Evolutionary conservation across 306 rosid genomes (phyloP), one percentile per base, ranked within the genome.

Genomic region (Ochetophila trinervis): DNA sequence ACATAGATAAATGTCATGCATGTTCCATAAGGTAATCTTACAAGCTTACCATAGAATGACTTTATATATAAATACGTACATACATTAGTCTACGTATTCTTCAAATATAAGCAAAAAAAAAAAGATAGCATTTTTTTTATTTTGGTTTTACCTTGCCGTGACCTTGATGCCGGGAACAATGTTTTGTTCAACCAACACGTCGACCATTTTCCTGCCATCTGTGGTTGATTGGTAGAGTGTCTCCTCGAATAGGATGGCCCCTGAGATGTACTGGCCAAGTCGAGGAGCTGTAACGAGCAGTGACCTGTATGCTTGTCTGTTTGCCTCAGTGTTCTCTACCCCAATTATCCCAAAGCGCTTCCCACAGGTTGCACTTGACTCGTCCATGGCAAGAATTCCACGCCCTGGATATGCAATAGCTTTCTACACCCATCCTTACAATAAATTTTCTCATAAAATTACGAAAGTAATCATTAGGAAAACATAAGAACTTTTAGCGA

Each of bases 381-480:
- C 96, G 47, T 90, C 96, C 95, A 87, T 90, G 12, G 95, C 96
- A 87, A 90, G 75, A 51, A 90, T 90, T 18, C 96, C 95, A 70
- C 89, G 91, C 50, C 96, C 96, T 2, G 96, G 95, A 0, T 91
- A 87, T 5, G 96, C 91, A 32, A 90, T 74, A 3, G 78, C 76
- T 87, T 87, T 87, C 95, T 90, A 68, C 36, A 67, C 36, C 58
- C 75, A 58, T 70, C 4, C 62, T 12, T 44, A 35, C 34, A 34
- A 58, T 4, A 24, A 54, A 27, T 37, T 37, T 37, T 5, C 44
- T 37, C 44, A 8, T 37, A 6, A 37, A 10, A 5, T 37, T 37
- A 6, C 3, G 55, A 37, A 53, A 32, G 5, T 18, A 22, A 8
- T 10, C 60, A 5, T 24, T 5, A 27, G 3, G 3, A 27, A 27